Evolutionary conservation across 179 eudicot genomes (phyloP).

Genomic region (Heliamphora pulchella): DNA sequence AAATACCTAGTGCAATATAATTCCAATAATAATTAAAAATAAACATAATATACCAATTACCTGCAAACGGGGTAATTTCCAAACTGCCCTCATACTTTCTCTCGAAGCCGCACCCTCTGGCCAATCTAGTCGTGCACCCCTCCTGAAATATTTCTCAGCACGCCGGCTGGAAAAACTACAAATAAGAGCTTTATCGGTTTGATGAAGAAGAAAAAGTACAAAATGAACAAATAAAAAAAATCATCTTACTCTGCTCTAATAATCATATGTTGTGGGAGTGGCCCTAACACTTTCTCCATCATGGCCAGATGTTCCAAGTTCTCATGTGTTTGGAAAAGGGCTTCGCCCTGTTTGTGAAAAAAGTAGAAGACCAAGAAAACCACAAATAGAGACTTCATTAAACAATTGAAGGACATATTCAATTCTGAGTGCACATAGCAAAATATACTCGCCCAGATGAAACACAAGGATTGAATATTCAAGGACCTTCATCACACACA

Average conservation of each 20-base stretch:
- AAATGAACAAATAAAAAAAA: neutral
- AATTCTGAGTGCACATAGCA: neutral
- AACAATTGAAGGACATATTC: neutral
- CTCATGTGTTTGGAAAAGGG: constrained; percentile 70
- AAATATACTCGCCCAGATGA: neutral
- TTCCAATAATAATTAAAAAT: neutral
- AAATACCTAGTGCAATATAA: neutral
- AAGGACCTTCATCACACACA: neutral
- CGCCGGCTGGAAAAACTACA: constrained; percentile 35
- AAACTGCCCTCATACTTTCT: constrained; percentile 63
- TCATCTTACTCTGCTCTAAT: constrained; percentile 48
- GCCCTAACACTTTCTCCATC: constrained; percentile 75
- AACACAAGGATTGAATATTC: neutral
- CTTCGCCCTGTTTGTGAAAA: constrained; percentile 43
- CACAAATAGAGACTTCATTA: neutral
- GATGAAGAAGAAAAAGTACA: neutral
- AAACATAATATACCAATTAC: constrained; percentile 24
- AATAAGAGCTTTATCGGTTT: neutral
- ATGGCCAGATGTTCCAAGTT: constrained; percentile 74
- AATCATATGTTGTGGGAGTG: constrained; percentile 58
- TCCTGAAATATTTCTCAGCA: constrained; percentile 59
- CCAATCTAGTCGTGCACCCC: constrained; percentile 55
- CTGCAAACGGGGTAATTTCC: constrained; percentile 62
- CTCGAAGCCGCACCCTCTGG: constrained; percentile 64
- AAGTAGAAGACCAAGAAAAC: neutral